Evolutionary conservation across 768 basidiomycete genomes (phyloP).

Genomic region (Lentinula sp.): DNA sequence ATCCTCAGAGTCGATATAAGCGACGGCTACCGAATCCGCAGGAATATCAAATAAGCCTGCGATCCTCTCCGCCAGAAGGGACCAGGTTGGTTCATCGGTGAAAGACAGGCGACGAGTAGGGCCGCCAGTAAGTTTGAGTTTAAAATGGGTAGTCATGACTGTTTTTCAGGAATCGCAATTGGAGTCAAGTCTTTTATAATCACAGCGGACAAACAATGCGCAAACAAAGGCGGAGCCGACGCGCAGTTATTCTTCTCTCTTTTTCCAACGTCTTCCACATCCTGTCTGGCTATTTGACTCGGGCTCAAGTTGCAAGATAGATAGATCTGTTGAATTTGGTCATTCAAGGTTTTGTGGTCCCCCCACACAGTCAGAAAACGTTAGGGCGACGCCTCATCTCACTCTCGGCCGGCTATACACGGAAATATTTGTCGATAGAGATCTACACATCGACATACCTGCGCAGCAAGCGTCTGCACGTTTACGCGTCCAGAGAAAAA

Average conservation of each 20-base stretch:
- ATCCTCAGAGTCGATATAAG: slow-evolving; percentile 66
- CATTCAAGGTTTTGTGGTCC: no score
- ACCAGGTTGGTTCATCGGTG: slow-evolving; percentile 46
- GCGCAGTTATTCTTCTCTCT: background rate
- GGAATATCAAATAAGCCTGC: slow-evolving; percentile 52
- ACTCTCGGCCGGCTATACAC: no score
- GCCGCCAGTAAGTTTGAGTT: slow-evolving; percentile 50
- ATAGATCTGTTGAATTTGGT: no score
- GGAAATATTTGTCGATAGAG: no score
- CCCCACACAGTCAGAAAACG: no score
- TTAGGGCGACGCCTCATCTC: no score
- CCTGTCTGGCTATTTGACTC: no score
- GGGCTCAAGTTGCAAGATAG: no score
- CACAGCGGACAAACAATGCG: background rate
- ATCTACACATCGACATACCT: no score
- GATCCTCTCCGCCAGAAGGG: slow-evolving; percentile 48
- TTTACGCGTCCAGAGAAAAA: no score
- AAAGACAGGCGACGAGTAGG: slow-evolving; percentile 60
- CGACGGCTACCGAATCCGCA: slow-evolving; percentile 51
- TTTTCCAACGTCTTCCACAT: background rate
- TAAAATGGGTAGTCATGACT: slow-evolving; percentile 55
- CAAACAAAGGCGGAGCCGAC: background rate
- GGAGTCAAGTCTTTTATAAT: background rate
- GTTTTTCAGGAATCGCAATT: background rate
- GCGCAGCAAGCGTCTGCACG: no score